Evolutionary conservation across 2,329 filamentous ascomycete species (phyloP), one percentile per base, ranked within the genome.

Genomic region (Mariannaea sp.): DNA sequence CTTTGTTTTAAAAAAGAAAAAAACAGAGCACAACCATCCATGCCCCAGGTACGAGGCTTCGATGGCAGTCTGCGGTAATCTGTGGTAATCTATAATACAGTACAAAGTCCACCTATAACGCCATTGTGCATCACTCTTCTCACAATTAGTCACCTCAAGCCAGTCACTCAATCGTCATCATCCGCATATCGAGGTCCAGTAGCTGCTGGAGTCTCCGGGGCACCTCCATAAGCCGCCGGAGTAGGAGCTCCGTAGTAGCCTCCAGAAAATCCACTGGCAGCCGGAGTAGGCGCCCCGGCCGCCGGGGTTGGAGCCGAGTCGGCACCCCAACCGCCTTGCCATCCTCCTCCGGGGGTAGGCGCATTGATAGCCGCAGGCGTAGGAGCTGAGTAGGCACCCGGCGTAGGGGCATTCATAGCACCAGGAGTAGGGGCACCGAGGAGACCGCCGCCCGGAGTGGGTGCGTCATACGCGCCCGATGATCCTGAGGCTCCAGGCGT

Each of bases 241-340:
- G 85, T 88, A 1, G 84, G 83, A 17, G 85, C 85, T 24, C 80
- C 76, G 54, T 83, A 84, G 55, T 81, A 81, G n/a, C 83, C 83
- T 43, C 80, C 43, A 3, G 38, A 47, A 17, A 57, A 57, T 3
- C 55, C 63, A 53, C 47, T 83, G 1, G 84, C 86, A 20, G 83
- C 86, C 0, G 88, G 88, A 0, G 88, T 92, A 0, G 87, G 87
- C 13, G 87, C 88, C 51, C 75, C 81, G 7, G 78, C 84, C 4
- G 78, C 85, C 1, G 86, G 86, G 0, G 86, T 89, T 1, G 86
- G 85, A 2, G 86, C 87, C 6, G 83, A 80, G 50, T 88, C 87
- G 0, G 75, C 75, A 30, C 79, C 80, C 81, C 81, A 84, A 19
- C 80, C 80, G 19, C 80, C 76, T 56, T 81, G 77, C 80, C 84